Evolutionary conservation across 106 monocot genomes (phyloP).

Genomic region (Dioscorea dumetorum): DNA sequence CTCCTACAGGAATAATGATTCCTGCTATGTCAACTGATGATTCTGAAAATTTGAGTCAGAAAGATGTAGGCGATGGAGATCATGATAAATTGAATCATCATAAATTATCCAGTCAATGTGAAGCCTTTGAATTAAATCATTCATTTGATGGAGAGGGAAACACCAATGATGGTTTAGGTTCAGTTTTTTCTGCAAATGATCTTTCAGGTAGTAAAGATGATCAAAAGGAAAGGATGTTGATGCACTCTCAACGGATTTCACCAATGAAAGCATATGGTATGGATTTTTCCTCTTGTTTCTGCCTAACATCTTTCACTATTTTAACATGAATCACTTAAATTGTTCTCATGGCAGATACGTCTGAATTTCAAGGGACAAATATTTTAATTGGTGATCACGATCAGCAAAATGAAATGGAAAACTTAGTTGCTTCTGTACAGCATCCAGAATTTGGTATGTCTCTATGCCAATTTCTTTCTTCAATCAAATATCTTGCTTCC

Average conservation of each 20-base stretch:
- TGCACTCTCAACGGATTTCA: not conserved
- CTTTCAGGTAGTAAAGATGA: not conserved
- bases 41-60: not conserved
- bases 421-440: not conserved
- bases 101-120: not conserved
- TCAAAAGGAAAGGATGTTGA: not conserved
- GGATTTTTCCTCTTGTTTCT: not conserved
- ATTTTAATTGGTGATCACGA: not conserved
- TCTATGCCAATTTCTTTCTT: not conserved
- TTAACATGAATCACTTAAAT: not conserved
- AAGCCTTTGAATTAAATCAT: not conserved
- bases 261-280: constrained; percentile 12
- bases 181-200: not conserved
- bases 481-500: not conserved
- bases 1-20: not conserved
- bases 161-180: not conserved
- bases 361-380: not conserved
- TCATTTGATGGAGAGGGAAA: not conserved
- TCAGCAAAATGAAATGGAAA: not conserved
- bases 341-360: not conserved
- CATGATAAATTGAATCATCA: not conserved
- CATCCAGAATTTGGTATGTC: constrained; percentile 1
- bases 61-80: not conserved
- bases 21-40: not conserved
- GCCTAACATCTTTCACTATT: not conserved